Conservation (phyloP, 805 yeast genomes). For the Ogataea kodamae region DNA sequence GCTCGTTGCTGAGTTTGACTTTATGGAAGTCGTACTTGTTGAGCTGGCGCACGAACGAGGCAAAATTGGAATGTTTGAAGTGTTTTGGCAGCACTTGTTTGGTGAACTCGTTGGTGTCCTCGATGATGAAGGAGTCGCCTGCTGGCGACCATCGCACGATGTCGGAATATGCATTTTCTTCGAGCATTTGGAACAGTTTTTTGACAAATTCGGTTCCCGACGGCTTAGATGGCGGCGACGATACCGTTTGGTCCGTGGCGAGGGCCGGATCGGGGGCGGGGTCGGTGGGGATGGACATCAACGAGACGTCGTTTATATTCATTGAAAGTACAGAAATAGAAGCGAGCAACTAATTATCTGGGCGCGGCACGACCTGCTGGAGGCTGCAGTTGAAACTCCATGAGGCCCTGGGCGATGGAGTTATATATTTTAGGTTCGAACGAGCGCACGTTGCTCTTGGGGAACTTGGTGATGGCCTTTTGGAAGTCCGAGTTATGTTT, state of each 20-base stretch:
- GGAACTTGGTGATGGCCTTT: conserved; percentile 31
- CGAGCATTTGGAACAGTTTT: conserved; percentile 78
- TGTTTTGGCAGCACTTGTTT: conserved; percentile 85
- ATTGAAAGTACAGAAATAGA: too few relatives aligned
- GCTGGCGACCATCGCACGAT: conserved; percentile 80
- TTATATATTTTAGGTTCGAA: conserved; percentile 29
- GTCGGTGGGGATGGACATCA: too few relatives aligned
- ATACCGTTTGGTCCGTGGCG: too few relatives aligned
- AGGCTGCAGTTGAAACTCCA: conserved; percentile 32
- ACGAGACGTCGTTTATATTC: too few relatives aligned
- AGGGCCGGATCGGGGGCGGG: conserved; percentile 8
- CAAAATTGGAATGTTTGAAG: conserved; percentile 92
- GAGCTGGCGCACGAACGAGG: conserved; percentile 90
- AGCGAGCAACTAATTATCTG: too few relatives aligned
- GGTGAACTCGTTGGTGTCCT: conserved; percentile 88
- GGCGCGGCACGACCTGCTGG: too few relatives aligned
- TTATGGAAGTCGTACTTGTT: conserved; percentile 98
- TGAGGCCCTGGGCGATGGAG: conserved; percentile 31
- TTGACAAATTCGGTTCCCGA: conserved; percentile 60
- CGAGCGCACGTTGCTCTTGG: conserved; percentile 27
- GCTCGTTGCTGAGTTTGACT: conserved; percentile 68
- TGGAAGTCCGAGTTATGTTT: conserved; percentile 27
- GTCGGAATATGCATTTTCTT: conserved; percentile 67
- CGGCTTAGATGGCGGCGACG: conserved; percentile 11
- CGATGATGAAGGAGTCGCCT: conserved; percentile 87